Conservation (phyloP, 2,329 filamentous ascomycete species). For the Macrophomina pseudophaseolina region DNA sequence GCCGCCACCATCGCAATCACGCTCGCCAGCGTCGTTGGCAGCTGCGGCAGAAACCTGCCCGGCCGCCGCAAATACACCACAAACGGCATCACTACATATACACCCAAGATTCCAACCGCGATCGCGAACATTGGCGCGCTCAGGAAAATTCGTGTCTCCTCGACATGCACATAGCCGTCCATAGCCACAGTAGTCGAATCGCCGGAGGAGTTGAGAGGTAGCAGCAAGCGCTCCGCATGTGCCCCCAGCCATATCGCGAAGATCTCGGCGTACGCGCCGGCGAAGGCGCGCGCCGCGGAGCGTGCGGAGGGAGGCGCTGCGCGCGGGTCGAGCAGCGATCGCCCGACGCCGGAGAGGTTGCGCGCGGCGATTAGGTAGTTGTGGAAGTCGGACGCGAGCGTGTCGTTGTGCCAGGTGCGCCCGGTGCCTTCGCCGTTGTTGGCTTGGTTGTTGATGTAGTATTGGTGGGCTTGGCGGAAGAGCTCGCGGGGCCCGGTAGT, state of each 20-base stretch:
- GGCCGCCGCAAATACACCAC: slow-evolving; percentile 51
- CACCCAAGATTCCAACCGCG: slow-evolving; percentile 48
- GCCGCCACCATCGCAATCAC: slow-evolving; percentile 56
- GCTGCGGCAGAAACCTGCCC: slow-evolving; percentile 52
- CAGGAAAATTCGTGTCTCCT: slow-evolving; percentile 56
- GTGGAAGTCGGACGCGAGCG: slow-evolving; percentile 50
- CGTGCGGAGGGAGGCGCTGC: too few species aligned
- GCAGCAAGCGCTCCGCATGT: slow-evolving; percentile 49
- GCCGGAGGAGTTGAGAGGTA: slow-evolving; percentile 14
- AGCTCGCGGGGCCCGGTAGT: slow-evolving; percentile 35
- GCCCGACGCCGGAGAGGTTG: too few species aligned
- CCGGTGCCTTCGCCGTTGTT: neutral
- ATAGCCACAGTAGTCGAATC: neutral
- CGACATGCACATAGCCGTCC: slow-evolving; percentile 26
- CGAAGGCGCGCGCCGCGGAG: slow-evolving; percentile 33
- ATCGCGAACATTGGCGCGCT: slow-evolving; percentile 54
- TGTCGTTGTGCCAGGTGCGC: slow-evolving; percentile 56
- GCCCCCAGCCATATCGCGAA: slow-evolving; percentile 53
- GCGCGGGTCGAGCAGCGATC: slow-evolving; percentile 31
- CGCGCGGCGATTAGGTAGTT: slow-evolving; percentile 52
- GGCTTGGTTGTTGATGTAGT: too few species aligned
- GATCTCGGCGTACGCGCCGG: slow-evolving; percentile 42
- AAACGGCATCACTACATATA: slow-evolving; percentile 52
- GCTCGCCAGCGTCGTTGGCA: slow-evolving; percentile 59
- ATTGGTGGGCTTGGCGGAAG: slow-evolving; percentile 32